These are phyloP conservation scores for Gyromitra esculenta DNA, from an alignment of 2,329 filamentous ascomycete species.

Conservation along the genomic window DNA sequence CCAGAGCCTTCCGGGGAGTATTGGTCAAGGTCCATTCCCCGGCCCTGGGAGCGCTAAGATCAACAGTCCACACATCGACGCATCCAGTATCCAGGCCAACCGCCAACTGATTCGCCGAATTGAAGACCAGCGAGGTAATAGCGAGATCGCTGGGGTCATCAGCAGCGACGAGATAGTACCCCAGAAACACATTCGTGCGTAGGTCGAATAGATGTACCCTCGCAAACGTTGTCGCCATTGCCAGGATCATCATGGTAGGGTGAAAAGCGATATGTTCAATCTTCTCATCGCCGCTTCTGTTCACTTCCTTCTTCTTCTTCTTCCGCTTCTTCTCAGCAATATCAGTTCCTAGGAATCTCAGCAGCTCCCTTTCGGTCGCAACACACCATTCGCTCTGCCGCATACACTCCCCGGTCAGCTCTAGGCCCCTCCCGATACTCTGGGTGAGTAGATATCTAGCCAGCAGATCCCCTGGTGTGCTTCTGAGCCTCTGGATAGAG, in stretches of 20 bases:
- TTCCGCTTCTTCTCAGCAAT: neutral
- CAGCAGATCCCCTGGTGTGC: constrained; percentile 23
- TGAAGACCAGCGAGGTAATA: constrained; percentile 27
- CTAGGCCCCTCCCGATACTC: neutral
- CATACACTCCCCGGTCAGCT: neutral
- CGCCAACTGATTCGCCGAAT: constrained; percentile 20
- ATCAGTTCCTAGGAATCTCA: neutral
- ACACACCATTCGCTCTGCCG: no score
- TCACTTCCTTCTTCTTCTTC: neutral
- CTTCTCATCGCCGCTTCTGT: constrained; percentile 6
- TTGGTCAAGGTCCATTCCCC: neutral
- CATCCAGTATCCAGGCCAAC: constrained; percentile 41
- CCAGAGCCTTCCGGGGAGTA: neutral
- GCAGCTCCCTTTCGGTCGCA: no score
- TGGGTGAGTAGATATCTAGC: neutral
- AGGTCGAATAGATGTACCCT: constrained; percentile 46
- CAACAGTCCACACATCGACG: constrained; percentile 42
- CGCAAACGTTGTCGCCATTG: constrained; percentile 36
- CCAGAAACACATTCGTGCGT: constrained; percentile 27
- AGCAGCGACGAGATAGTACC: constrained; percentile 31
- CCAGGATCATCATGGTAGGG: constrained; percentile 22
- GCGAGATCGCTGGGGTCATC: constrained; percentile 14
- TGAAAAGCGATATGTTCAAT: constrained; percentile 48
- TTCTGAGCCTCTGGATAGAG: neutral
- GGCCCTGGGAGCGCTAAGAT: constrained; percentile 1